Percentiles rank a stretch among this genome's conserved stretches.
These are phyloP conservation scores for Entomortierella beljakovae DNA, from an alignment of 192 early-diverging fungal species.

Conservation along the genomic window DNA sequence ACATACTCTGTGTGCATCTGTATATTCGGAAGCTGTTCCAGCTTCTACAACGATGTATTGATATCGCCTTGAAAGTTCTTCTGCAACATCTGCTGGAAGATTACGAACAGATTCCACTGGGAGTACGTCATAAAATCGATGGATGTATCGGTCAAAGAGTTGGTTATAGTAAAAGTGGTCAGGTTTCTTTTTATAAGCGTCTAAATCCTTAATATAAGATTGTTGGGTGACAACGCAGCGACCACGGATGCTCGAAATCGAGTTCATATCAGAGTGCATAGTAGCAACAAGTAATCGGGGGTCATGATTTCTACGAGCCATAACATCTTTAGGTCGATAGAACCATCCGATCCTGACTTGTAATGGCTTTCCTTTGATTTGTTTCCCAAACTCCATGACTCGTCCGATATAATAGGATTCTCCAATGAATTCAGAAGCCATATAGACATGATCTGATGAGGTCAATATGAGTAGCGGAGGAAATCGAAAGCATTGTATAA, in stretches of 20 bases:
- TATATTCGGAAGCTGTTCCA: conserved; percentile 82
- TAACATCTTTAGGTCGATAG: conserved; percentile 81
- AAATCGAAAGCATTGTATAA: too few species aligned
- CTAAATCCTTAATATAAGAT: conserved; percentile 71
- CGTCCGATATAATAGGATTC: conserved; percentile 86
- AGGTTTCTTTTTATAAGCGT: conserved; percentile 65
- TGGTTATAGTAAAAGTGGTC: conserved; percentile 91
- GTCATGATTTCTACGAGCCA: conserved; percentile 74
- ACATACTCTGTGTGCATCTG: conserved; percentile 76
- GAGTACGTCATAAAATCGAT: conserved; percentile 88
- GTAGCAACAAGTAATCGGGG: conserved; percentile 82
- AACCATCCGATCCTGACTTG: conserved; percentile 77
- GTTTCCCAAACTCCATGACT: conserved; percentile 80
- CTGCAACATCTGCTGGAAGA: conserved; percentile 77
- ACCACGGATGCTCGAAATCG: conserved; percentile 81
- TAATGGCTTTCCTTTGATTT: conserved; percentile 63
- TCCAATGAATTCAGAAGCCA: conserved; percentile 76
- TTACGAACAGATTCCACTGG: conserved; percentile 83
- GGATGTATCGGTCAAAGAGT: conserved; percentile 92
- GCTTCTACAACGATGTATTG: conserved; percentile 89
- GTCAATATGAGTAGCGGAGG: too few species aligned
- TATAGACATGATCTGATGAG: conserved; percentile 80
- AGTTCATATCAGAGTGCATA: conserved; percentile 91
- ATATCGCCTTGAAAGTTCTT: conserved; percentile 74
- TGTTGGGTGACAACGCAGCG: conserved; percentile 82